Base-by-base conservation (phyloP, 208 protist genomes). In the Leishmania gerbilli region DNA sequence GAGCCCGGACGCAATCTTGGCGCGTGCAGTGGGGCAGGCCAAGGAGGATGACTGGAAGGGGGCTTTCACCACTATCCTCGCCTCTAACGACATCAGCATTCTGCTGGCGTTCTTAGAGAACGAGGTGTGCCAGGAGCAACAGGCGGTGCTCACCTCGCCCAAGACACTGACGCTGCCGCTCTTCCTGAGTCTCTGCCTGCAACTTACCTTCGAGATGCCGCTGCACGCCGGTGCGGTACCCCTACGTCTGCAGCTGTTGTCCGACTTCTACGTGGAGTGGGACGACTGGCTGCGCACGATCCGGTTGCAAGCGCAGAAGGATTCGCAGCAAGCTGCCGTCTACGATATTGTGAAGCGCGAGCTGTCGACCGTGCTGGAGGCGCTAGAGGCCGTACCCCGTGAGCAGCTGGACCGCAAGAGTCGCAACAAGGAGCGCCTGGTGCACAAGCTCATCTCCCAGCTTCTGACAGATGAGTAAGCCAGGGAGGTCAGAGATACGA, bases 201-300 rank as follows among this genome's bases (percentile, higher is more conserved):
- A 97, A 84, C 86, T 97, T 21, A 90, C 92, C 27, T 96, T 92
- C 81, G 91, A 94, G 74, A 72, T 97, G 56, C 84, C 72, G 45
- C 67, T 67, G n/a, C 87, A 92, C 75, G 81, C 86, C 8, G 89
- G 87, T 8, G 78, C 84, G 8, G 89, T 95, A 74, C 91, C 93
- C 37, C 86, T 94, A 45, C 95, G 95, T n/a, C 83, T 96, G 76
- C 88, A 91, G 69, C 62, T 91, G 42, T 65, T 96, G 6, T 89
- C 95, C 71, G 77, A 86, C 79, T 98, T 98, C 77, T 96, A 94
- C 79, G 87, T 98, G 21, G 92, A 96, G 84, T 97, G 95, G 93
- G 95, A 98, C 69, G 95, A 98, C 79, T 79, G 76, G 76, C 88
- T 98, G 71, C 90, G 89, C 67, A 84, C 81, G 24, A 90, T 94